These are phyloP conservation scores for Firmiana major DNA, from an alignment of 345 rosid species.

Conservation along the genomic window DNA sequence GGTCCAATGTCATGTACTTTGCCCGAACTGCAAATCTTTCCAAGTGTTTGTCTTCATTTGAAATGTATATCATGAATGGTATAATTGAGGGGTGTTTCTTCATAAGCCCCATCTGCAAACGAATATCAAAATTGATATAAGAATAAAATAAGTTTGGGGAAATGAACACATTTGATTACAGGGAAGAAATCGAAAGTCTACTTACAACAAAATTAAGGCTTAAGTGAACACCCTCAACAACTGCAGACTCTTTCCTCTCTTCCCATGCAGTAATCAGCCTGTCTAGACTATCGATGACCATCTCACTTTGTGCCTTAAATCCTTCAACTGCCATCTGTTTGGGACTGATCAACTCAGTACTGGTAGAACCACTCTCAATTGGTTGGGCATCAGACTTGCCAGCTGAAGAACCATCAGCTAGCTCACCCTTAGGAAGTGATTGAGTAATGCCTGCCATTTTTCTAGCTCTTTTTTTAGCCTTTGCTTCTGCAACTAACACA, in stretches of 20 bases:
- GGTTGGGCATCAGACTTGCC: constrained; percentile 43
- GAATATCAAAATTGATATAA: constrained; percentile 3
- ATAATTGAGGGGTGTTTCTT: constrained; percentile 96
- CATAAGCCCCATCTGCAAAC: constrained; percentile 94
- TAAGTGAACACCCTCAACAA: constrained; percentile 97
- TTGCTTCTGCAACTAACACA: constrained; percentile 91
- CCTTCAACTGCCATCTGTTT: constrained; percentile 98
- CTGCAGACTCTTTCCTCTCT: constrained; percentile 90
- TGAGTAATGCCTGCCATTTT: constrained; percentile 47
- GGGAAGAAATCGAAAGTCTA: constrained; percentile 2
- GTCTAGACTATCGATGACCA: constrained; percentile 98
- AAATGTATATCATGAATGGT: constrained; percentile 93
- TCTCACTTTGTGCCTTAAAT: constrained; percentile 96
- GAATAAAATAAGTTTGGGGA: not conserved
- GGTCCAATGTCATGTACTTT: constrained; percentile 98
- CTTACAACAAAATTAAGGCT: constrained; percentile 99
- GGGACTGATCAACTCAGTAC: constrained; percentile 52
- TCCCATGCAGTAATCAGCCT: constrained; percentile 97
- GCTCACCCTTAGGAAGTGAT: constrained; percentile 42
- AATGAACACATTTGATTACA: not conserved
- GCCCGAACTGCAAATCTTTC: constrained; percentile 99
- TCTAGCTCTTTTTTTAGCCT: constrained; percentile 68
- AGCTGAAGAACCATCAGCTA: constrained; percentile 27
- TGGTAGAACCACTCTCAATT: constrained; percentile 35
- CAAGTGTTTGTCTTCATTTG: constrained; percentile 95